Evolutionary conservation across 2,329 filamentous ascomycete genomes (phyloP).

Genomic region (Alternaria arborescens): DNA sequence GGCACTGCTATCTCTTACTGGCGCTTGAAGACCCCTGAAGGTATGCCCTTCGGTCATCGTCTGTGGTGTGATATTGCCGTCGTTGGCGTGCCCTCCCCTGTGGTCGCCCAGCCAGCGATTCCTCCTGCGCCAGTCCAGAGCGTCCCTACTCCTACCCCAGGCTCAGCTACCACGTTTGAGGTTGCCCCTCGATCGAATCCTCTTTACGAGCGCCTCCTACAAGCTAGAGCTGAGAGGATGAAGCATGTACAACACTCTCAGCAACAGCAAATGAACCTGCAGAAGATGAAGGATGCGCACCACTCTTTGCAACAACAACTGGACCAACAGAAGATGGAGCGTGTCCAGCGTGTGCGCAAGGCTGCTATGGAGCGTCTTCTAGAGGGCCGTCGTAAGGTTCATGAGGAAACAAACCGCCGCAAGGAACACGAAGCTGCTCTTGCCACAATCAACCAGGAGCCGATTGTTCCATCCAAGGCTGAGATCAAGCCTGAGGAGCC

Average conservation of each 20-base stretch:
- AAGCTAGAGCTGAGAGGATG: constrained; percentile 36
- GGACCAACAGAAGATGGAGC: constrained; percentile 39
- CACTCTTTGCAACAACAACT: constrained; percentile 29
- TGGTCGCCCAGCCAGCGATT: neutral
- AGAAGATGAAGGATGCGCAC: constrained; percentile 35
- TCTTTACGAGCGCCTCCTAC: constrained; percentile 36
- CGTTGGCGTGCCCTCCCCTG: constrained; percentile 31
- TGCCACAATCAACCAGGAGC: constrained; percentile 34
- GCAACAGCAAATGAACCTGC: constrained; percentile 24
- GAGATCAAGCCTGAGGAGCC: constrained; percentile 26
- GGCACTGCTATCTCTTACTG: constrained; percentile 94
- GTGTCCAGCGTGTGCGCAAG: constrained; percentile 46
- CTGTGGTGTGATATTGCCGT: constrained; percentile 94
- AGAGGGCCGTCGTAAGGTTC: constrained; percentile 43
- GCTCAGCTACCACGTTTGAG: constrained; percentile 21
- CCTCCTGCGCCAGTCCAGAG: neutral
- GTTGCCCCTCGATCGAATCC: constrained; percentile 26
- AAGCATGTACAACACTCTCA: constrained; percentile 29
- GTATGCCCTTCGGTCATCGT: constrained; percentile 86
- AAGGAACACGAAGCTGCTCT: constrained; percentile 45
- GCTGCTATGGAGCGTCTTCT: constrained; percentile 47
- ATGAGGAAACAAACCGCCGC: constrained; percentile 39
- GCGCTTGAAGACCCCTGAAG: constrained; percentile 85
- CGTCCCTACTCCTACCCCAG: constrained; percentile 12
- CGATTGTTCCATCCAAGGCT: constrained; percentile 37